Conservation (phyloP, 2,329 filamentous ascomycete genomes). For the Fusarium stilboides region DNA sequence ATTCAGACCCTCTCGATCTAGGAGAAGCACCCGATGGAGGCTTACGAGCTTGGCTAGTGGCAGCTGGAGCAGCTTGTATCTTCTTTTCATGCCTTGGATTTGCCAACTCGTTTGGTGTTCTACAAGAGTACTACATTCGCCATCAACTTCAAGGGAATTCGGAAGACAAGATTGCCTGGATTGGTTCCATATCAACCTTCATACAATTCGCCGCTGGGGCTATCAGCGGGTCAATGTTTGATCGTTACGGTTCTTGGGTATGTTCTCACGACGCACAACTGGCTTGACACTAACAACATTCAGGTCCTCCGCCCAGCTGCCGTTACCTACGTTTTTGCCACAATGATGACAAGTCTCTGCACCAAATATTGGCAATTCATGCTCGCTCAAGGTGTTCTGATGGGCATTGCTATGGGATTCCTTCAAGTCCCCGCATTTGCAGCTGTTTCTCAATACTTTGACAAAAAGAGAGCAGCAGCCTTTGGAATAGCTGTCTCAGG, state of each 20-base stretch:
- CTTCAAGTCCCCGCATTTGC: conserved; percentile 62
- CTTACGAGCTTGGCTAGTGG: conserved; percentile 59
- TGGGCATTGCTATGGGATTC: conserved; percentile 59
- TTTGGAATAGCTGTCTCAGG: conserved; percentile 64
- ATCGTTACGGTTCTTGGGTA: conserved; percentile 42
- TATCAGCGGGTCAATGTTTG: conserved; percentile 40
- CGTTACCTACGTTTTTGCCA: conserved; percentile 31
- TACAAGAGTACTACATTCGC: conserved; percentile 60
- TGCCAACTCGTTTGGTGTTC: conserved; percentile 62
- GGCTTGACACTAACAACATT: rapidly evolving
- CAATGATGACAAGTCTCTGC: conserved; percentile 52
- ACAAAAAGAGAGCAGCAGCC: conserved; percentile 62
- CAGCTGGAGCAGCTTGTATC: conserved; percentile 53
- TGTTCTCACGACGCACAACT: rapidly evolving
- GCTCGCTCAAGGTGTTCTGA: conserved; percentile 64
- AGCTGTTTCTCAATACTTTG: conserved; percentile 63
- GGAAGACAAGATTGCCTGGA: conserved; percentile 59
- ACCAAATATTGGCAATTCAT: conserved; percentile 67
- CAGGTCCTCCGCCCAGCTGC: conserved; percentile 39
- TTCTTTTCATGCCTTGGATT: conserved; percentile 61
- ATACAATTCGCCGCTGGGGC: conserved; percentile 54
- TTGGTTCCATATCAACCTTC: conserved; percentile 57
- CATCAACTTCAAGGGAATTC: conserved; percentile 54
- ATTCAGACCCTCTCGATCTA: rapidly evolving
- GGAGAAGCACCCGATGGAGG: conserved; percentile 52